These are phyloP conservation scores for Pseudogymnoascus destructans DNA, from an alignment of 2,329 filamentous ascomycete species.

Conservation along the genomic window DNA sequence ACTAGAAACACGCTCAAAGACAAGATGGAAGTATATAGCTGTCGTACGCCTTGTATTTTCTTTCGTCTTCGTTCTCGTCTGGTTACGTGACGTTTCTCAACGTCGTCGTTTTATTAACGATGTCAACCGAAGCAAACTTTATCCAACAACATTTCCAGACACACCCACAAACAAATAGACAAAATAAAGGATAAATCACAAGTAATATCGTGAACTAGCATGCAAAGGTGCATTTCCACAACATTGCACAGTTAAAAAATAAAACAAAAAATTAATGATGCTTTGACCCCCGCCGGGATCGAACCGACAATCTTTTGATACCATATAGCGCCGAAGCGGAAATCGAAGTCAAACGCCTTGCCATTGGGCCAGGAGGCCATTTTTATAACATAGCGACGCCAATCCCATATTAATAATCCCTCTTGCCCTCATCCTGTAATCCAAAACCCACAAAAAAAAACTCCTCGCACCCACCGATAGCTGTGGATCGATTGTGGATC, in stretches of 20 bases:
- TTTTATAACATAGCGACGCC: constrained; percentile 1
- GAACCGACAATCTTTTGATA: constrained; percentile 31
- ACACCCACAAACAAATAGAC: background rate
- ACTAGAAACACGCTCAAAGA: too few relatives aligned
- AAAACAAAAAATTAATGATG: background rate
- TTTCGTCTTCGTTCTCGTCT: too few relatives aligned
- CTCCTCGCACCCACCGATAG: background rate
- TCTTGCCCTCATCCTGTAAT: too few relatives aligned
- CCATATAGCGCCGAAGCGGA: constrained; percentile 1
- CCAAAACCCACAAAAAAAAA: background rate
- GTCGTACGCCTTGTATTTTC: background rate
- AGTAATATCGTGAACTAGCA: background rate
- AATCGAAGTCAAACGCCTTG: constrained; percentile 44
- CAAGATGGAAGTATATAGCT: background rate
- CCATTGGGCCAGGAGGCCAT: constrained; percentile 37
- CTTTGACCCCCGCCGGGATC: constrained; percentile 19
- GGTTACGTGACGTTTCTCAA: background rate
- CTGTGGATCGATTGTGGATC: background rate
- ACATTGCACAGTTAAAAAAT: background rate
- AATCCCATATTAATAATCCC: background rate
- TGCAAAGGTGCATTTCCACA: too few relatives aligned
- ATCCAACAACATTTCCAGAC: background rate
- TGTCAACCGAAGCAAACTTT: background rate
- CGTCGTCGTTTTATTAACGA: background rate
- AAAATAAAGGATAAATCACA: background rate